Percentiles rank a stretch among this genome's conserved stretches.
These are phyloP conservation scores for Silene latifolia DNA, from an alignment of 148 eudicot species.

Conservation along the genomic window DNA sequence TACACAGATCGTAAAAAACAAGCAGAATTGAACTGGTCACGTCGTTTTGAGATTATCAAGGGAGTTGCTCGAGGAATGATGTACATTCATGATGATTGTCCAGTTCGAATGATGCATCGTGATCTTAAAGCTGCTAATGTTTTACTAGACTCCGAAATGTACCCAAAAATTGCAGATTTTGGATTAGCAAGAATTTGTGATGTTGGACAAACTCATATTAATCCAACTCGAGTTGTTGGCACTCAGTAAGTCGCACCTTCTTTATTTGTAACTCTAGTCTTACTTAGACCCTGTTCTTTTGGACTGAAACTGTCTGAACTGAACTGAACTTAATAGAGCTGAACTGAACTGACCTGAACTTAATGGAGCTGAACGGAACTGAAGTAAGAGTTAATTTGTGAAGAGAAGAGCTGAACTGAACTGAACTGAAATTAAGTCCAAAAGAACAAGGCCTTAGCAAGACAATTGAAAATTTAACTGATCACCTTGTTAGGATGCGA, in stretches of 20 bases:
- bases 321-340: no score
- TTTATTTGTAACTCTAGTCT: background rate
- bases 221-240: slow-evolving; percentile 22
- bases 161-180: slow-evolving; percentile 26
- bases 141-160: slow-evolving; percentile 18
- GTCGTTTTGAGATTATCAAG: slow-evolving; percentile 21
- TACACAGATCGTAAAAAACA: slow-evolving; percentile 13
- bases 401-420: no score
- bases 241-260: slow-evolving; percentile 10
- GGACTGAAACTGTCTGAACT: no score
- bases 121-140: slow-evolving; percentile 27
- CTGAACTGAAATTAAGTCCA: no score
- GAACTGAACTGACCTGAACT: no score
- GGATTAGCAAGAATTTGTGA: slow-evolving; percentile 22
- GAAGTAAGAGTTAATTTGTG: no score
- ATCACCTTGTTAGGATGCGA: no score
- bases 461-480: no score
- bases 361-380: no score
- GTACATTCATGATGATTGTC: slow-evolving; percentile 28
- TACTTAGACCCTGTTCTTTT: no score
- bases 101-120: slow-evolving; percentile 19
- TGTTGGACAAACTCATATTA: slow-evolving; percentile 11
- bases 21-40: slow-evolving; percentile 15
- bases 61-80: slow-evolving; percentile 29
- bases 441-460: no score